Evolutionary conservation across 352 stramenopile species (phyloP), one percentile per base, ranked within the genome.

Genomic region (Globisporangium okanoganense): DNA sequence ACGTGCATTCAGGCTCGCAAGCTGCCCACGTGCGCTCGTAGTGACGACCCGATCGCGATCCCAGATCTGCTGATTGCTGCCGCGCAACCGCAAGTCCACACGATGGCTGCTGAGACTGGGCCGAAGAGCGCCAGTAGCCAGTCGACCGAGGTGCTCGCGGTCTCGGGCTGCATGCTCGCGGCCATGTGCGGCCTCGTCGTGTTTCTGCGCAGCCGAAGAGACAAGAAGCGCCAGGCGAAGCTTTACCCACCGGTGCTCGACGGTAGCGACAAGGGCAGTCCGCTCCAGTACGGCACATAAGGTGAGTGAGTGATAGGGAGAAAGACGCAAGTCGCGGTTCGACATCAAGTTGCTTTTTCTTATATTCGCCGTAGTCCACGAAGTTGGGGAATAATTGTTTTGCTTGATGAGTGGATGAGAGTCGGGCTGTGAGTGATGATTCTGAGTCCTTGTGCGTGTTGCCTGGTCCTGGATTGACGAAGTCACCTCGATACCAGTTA

Each of bases 1-100:
- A 79, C 57, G 16, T 95, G 86, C 66, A 76, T 61, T 8, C 67
- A 49, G n/a, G 75, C 70, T 0, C 64, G 71, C 24, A 64, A 51
- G 2, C 35, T 56, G 1, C 77, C 77, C 5, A 73, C 69, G 49
- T 86, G 77, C 58, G 75, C 73, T 54, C 77, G 77, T 22, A 67
- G 59, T 1, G 77, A 79, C 54, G 72, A 73, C 31, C 44, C 58
- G 0, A 81, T 86, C 18, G 58, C 10, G 14, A 29, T 33, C 7
- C 47, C 35, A 25, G 52, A 33, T 24, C 3, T 62, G n/a, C 20
- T 14, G 27, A 7, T 48, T 5, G 31, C 24, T 20, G 16, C 18
- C 8, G 35, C 36, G 20, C n/a, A n/a, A n/a, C n/a, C n/a, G n/a
- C n/a, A n/a, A n/a, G n/a, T n/a, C n/a, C n/a, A n/a, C n/a, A n/a